Conservation (phyloP, 2,329 filamentous ascomycete species). For the Magnaporthiopsis rhizophila region DNA sequence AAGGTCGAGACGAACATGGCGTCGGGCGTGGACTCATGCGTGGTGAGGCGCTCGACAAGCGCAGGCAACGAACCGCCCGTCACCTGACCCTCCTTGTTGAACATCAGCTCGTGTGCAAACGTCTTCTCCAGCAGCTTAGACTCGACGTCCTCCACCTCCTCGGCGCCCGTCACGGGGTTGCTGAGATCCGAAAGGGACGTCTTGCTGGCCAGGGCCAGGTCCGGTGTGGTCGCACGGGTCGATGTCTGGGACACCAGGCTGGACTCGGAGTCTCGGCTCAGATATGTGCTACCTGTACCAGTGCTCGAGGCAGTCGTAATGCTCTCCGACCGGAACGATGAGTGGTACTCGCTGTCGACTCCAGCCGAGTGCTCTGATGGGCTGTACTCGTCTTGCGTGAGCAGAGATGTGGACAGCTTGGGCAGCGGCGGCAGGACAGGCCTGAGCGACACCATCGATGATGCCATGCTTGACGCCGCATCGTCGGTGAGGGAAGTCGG, state of each 20-base stretch:
- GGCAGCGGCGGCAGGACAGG: conserved; percentile 48
- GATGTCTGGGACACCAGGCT: conserved; percentile 76
- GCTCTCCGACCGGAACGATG: conserved; percentile 55
- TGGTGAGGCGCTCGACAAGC: conserved; percentile 88
- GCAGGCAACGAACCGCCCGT: conserved; percentile 85
- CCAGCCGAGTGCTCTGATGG: conserved; percentile 34
- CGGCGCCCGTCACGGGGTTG: conserved; percentile 53
- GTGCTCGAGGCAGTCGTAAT: conserved; percentile 63
- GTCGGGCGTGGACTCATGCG: conserved; percentile 87
- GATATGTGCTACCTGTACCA: conserved; percentile 70
- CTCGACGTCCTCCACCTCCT: conserved; percentile 72
- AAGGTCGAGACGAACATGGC: conserved; percentile 89
- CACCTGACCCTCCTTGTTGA: conserved; percentile 93
- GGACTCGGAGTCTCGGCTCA: conserved; percentile 72
- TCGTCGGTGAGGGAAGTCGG: conserved; percentile 30
- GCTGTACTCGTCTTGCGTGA: conserved; percentile 39
- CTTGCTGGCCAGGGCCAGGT: conserved; percentile 47
- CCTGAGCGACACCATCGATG: conserved; percentile 39
- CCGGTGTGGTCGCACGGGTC: conserved; percentile 82
- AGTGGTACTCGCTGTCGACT: conserved; percentile 42
- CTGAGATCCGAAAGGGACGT: conserved; percentile 63
- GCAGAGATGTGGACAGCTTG: conserved; percentile 44
- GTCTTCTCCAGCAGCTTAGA: conserved; percentile 84
- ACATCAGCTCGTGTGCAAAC: conserved; percentile 81
- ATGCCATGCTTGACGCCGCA: conserved; percentile 32